Conservation (phyloP, 2,329 filamentous ascomycete genomes). For the Pseudocercospora cruenta region DNA sequence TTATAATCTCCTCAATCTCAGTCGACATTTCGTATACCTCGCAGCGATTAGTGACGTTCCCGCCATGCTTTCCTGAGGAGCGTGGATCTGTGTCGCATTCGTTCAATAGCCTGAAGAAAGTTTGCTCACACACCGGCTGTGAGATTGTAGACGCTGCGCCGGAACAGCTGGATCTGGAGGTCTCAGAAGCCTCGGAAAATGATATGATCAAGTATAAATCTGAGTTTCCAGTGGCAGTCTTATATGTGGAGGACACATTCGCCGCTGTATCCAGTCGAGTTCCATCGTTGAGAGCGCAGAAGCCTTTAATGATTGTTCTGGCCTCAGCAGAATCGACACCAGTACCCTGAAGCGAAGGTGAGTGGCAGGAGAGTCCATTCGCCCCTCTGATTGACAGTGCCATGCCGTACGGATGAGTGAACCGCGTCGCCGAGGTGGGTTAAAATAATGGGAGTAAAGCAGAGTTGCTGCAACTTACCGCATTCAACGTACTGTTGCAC, state of each 20-base stretch:
- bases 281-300: constrained; percentile 9
- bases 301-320: constrained; percentile 11
- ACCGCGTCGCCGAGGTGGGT: too few relatives aligned
- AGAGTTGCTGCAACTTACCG: not conserved
- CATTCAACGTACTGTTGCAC: not conserved
- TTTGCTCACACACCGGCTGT: constrained; percentile 10
- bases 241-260: constrained; percentile 12
- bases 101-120: constrained; percentile 18
- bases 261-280: not conserved
- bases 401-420: not conserved
- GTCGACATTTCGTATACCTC: constrained; percentile 15
- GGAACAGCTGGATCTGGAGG: constrained; percentile 1
- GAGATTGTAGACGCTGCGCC: constrained; percentile 1
- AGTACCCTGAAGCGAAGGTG: constrained; percentile 5
- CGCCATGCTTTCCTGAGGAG: constrained; percentile 17
- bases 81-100: constrained; percentile 15
- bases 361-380: not conserved
- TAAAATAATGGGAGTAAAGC: not conserved
- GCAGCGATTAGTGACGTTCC: constrained; percentile 10
- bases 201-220: constrained; percentile 17
- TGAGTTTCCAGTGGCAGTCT: constrained; percentile 20
- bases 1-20: constrained; percentile 15
- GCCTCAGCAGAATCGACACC: constrained; percentile 20
- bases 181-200: constrained; percentile 4
- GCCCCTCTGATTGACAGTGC: not conserved